A percentile compares a stretch with the other conserved stretches of the same genome.
These are phyloP conservation scores for Coprinopsis sp. DNA, from an alignment of 768 basidiomycete species.

Conservation along the genomic window DNA sequence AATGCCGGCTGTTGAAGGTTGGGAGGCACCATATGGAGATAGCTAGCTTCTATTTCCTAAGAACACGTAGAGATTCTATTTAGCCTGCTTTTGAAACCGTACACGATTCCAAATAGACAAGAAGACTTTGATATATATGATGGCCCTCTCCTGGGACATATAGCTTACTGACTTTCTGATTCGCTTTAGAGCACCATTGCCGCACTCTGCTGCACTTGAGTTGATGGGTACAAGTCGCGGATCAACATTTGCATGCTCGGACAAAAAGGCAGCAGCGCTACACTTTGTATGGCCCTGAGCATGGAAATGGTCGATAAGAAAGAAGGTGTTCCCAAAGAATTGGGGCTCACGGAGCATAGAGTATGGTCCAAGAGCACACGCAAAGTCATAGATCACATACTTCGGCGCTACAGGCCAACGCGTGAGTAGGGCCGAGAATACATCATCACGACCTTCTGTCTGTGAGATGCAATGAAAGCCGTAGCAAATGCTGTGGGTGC, in stretches of 20 bases:
- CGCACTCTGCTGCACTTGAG: conserved; percentile 29
- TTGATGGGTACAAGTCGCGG: conserved; percentile 21
- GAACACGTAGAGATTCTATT: too few species aligned
- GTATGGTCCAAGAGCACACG: conserved; percentile 28
- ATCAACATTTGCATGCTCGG: conserved; percentile 22
- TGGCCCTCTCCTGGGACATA: conserved; percentile 24
- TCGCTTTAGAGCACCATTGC: conserved; percentile 21
- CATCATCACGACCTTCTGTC: conserved; percentile 34
- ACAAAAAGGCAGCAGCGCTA: conserved; percentile 23
- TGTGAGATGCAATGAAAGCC: conserved; percentile 32
- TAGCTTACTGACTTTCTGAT: conserved; percentile 28
- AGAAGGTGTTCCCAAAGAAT: conserved; percentile 29
- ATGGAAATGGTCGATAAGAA: conserved; percentile 32
- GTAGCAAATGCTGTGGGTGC: conserved; percentile 28
- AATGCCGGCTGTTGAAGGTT: too few species aligned
- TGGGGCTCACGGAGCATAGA: conserved; percentile 22
- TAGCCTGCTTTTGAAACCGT: too few species aligned
- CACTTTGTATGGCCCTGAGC: conserved; percentile 30
- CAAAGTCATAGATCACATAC: too few species aligned
- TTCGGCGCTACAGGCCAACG: conserved; percentile 25
- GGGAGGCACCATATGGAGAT: too few species aligned
- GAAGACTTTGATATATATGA: conserved; percentile 23
- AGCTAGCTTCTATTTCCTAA: too few species aligned
- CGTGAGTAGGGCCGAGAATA: conserved; percentile 35
- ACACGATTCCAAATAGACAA: conserved; percentile 17